Conservation (phyloP, 164 flowering plant genomes). For the Warburgia ugandensis region DNA sequence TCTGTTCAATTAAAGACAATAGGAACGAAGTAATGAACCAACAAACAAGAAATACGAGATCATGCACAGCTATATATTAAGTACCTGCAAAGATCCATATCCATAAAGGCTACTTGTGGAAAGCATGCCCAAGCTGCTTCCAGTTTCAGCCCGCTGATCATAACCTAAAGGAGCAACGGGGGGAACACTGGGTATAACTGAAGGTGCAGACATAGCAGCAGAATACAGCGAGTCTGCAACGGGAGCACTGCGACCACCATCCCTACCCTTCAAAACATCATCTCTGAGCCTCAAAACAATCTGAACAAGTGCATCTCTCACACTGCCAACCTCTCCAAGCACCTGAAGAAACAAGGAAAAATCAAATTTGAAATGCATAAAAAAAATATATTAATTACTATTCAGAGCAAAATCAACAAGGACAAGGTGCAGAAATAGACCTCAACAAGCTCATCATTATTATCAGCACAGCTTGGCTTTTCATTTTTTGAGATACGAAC, state of each 20-base stretch:
- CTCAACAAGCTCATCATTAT: conserved; percentile 78
- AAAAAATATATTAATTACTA: no score
- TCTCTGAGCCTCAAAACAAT: conserved; percentile 85
- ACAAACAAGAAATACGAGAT: no score
- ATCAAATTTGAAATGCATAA: background rate
- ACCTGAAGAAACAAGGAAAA: conserved; percentile 31
- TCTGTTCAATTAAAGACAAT: background rate
- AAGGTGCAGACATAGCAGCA: background rate
- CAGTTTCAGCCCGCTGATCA: conserved; percentile 58
- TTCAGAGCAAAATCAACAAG: no score
- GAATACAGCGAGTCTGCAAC: conserved; percentile 43
- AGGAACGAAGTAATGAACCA: no score
- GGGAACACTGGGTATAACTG: conserved; percentile 42
- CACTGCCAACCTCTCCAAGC: conserved; percentile 55
- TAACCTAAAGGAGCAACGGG: conserved; percentile 47
- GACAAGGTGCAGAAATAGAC: conserved; percentile 26
- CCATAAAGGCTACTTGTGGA: conserved; percentile 60
- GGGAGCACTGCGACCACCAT: conserved; percentile 39
- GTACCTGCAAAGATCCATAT: conserved; percentile 75
- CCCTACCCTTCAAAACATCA: conserved; percentile 71
- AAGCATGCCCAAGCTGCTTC: conserved; percentile 32
- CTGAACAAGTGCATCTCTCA: conserved; percentile 90
- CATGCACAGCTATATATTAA: background rate
- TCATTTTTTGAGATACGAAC: conserved; percentile 78
- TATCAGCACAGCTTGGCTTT: conserved; percentile 55